Evolutionary conservation across 148 eudicot species (phyloP).

Genomic region (Vaccinium macrocarpon): DNA sequence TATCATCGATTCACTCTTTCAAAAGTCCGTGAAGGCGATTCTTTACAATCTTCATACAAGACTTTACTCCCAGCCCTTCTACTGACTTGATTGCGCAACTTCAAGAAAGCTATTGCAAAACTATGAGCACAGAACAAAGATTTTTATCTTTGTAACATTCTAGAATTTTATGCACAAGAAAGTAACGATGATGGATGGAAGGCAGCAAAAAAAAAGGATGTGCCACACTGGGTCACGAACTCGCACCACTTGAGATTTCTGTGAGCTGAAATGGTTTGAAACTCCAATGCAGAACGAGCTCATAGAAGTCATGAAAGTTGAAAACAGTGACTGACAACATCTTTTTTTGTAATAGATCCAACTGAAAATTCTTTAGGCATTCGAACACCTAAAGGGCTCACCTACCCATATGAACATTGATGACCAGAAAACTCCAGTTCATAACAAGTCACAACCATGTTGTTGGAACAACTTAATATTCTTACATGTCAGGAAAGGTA

Average conservation of each 20-base stretch:
- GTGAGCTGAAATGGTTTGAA: background rate
- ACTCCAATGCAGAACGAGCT: background rate
- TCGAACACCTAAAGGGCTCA: background rate
- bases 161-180: background rate
- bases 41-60: background rate
- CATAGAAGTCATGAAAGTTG: background rate
- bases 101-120: slow-evolving; percentile 11
- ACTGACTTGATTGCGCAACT: background rate
- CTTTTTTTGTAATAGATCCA: background rate
- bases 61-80: background rate
- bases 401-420: background rate
- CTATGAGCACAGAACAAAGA: background rate
- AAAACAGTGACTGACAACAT: background rate
- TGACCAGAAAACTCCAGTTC: background rate
- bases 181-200: background rate
- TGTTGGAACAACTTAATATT: background rate
- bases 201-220: background rate
- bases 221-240: background rate
- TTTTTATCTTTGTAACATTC: background rate
- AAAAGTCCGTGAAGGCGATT: background rate
- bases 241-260: background rate
- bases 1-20: background rate
- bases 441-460: background rate
- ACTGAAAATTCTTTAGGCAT: background rate
- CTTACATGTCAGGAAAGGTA: background rate